Evolutionary conservation across 495 filamentous ascomycete species (phyloP).

Genomic region (Massariosphaeria phaeospora): DNA sequence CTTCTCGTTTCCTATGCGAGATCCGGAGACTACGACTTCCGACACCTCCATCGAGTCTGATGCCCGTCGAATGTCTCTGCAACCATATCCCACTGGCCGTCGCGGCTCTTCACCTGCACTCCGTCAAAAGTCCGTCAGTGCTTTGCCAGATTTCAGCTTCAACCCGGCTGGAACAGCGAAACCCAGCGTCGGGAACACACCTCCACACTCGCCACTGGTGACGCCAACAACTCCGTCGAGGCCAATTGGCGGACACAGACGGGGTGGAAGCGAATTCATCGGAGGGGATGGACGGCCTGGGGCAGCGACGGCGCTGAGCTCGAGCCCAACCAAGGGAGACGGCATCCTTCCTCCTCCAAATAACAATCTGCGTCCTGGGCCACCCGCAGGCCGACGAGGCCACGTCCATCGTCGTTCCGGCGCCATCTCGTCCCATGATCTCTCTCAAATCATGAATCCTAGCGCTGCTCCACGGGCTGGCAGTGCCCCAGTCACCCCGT

Average conservation of each 20-base stretch:
- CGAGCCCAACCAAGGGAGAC: constrained; percentile 61
- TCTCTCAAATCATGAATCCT: constrained; percentile 62
- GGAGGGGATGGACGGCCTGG: constrained; percentile 61
- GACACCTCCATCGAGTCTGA: neutral
- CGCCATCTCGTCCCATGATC: constrained; percentile 79
- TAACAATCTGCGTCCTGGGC: constrained; percentile 45
- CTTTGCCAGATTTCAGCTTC: constrained; percentile 42
- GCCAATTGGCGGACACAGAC: constrained; percentile 56
- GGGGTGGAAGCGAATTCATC: constrained; percentile 74
- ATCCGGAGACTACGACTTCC: constrained; percentile 6
- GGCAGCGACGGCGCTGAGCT: constrained; percentile 54
- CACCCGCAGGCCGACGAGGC: constrained; percentile 53
- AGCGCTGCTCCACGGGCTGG: constrained; percentile 47
- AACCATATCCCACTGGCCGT: constrained; percentile 22
- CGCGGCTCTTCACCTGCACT: constrained; percentile 26
- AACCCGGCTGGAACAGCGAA: constrained; percentile 32
- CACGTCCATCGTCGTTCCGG: constrained; percentile 84
- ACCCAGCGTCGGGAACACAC: constrained; percentile 25
- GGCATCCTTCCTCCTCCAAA: constrained; percentile 49
- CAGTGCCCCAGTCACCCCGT: constrained; percentile 68
- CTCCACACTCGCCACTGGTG: constrained; percentile 34
- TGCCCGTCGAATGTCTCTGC: constrained; percentile 30
- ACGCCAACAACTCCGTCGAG: constrained; percentile 40
- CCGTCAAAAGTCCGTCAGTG: constrained; percentile 32
- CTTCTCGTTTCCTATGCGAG: constrained; percentile 34